Evolutionary conservation across 2,329 filamentous ascomycete species (phyloP).

Genomic region (Calonectria pauciramosa): DNA sequence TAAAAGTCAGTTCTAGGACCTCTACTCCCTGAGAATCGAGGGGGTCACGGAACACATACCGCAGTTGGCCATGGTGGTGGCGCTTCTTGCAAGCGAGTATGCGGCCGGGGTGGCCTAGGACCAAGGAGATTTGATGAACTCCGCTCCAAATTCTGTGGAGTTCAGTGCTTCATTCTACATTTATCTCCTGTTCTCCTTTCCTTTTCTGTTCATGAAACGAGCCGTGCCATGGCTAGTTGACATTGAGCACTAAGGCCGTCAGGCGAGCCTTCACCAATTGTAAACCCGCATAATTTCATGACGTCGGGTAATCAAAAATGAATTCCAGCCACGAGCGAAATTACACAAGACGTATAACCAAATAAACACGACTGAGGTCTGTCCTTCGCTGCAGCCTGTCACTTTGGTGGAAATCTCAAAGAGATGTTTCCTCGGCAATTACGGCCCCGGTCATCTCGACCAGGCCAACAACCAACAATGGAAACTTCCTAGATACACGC

Average conservation of each 20-base stretch:
- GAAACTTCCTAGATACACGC: neutral
- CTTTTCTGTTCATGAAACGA: neutral
- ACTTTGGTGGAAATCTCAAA: neutral
- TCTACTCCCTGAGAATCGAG: neutral
- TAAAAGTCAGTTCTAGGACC: neutral
- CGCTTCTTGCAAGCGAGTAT: too few relatives aligned
- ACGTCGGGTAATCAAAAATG: neutral
- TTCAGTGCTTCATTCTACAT: neutral
- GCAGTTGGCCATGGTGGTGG: neutral
- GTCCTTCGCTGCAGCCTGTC: neutral
- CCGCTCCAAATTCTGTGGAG: neutral
- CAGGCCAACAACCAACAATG: neutral
- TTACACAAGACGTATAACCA: neutral
- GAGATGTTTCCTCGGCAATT: neutral
- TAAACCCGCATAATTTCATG: neutral
- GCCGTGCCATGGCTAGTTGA: neutral
- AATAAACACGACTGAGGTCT: accelerated
- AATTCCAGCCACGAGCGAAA: neutral
- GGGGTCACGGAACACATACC: neutral
- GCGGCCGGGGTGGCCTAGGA: neutral
- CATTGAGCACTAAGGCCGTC: neutral
- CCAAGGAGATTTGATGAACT: neutral
- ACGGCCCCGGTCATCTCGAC: neutral
- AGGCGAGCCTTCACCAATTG: neutral
- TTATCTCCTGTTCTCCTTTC: neutral